These are phyloP conservation scores for Cladosporium cucumerinum DNA, from an alignment of 2,329 filamentous ascomycete species.

Conservation along the genomic window DNA sequence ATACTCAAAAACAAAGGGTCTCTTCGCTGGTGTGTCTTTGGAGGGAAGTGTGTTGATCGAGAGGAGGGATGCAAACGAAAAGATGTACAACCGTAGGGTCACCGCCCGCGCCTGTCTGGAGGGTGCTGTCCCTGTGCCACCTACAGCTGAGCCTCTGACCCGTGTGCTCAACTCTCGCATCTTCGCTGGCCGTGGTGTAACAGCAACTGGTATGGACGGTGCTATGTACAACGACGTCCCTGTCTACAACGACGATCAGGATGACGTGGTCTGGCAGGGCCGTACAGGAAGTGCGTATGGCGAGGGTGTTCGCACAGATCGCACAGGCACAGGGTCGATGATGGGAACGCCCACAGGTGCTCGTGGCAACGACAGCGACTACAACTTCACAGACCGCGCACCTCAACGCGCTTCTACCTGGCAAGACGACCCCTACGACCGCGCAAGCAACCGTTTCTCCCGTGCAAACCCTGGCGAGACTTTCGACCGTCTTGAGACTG, in stretches of 20 bases:
- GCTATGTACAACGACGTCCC: conserved; percentile 91
- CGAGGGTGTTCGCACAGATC: conserved; percentile 58
- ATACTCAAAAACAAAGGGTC: conserved; percentile 95
- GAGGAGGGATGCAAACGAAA: conserved; percentile 93
- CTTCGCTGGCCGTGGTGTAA: conserved; percentile 65
- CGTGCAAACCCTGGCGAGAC: conserved; percentile 50
- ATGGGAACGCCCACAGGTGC: conserved; percentile 19
- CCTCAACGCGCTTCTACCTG: conserved; percentile 67
- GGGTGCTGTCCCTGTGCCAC: conserved; percentile 73
- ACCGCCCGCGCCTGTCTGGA: conserved; percentile 79
- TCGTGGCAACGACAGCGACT: conserved; percentile 39
- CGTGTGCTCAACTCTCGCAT: conserved; percentile 77
- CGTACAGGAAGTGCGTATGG: conserved; percentile 67
- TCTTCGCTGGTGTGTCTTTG: conserved; percentile 92
- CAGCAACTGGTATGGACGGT: conserved; percentile 49
- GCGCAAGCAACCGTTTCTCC: conserved; percentile 47
- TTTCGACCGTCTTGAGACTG: conserved; percentile 44
- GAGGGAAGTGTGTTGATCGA: conserved; percentile 93
- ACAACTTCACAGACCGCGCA: conserved; percentile 49
- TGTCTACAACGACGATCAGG: conserved; percentile 78
- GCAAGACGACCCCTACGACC: conserved; percentile 73
- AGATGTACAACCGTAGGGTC: conserved; percentile 80
- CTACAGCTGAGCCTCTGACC: conserved; percentile 80
- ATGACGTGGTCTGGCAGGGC: conserved; percentile 81
- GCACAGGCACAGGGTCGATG: conserved; percentile 36